Conservation (phyloP, 1,284 basidiomycete genomes). For the Cutaneotrichosporon daszewskae region DNA sequence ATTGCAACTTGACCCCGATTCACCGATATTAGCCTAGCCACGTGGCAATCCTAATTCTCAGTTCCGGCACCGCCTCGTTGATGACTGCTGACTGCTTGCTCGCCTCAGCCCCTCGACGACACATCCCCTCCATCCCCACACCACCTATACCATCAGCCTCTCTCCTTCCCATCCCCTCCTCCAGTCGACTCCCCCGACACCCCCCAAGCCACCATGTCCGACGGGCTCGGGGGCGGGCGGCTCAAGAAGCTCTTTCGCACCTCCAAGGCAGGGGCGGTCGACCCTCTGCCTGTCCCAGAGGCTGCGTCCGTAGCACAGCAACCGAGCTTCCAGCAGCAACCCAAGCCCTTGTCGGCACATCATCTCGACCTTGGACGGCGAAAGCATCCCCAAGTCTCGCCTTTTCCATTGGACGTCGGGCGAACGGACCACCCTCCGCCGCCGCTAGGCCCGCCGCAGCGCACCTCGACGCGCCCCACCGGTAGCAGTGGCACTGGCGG, state of each 20-base stretch:
- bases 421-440: slow-evolving; percentile 12
- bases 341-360: neutral
- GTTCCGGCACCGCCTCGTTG: too few relatives aligned
- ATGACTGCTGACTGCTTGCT: too few relatives aligned
- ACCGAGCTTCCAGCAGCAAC: neutral
- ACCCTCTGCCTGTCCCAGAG: slow-evolving; percentile 4
- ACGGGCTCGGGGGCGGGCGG: slow-evolving; percentile 6
- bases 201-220: slow-evolving; percentile 3
- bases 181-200: too few relatives aligned
- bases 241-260: slow-evolving; percentile 17
- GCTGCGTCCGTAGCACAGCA: neutral
- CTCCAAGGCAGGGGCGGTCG: slow-evolving; percentile 6
- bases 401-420: slow-evolving; percentile 34
- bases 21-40: too few relatives aligned
- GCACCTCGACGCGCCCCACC: neutral
- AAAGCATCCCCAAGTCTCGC: slow-evolving; percentile 25
- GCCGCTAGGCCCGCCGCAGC: slow-evolving; percentile 18
- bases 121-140: neutral
- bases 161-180: too few relatives aligned
- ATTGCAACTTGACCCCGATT: too few relatives aligned
- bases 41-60: too few relatives aligned
- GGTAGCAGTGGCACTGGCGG: neutral
- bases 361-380: neutral
- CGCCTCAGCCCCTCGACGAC: neutral
- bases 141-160: neutral